Evolutionary conservation across 345 rosid species (phyloP), one percentile per base, ranked within the genome.

Genomic region (Aquilaria yunnanensis): DNA sequence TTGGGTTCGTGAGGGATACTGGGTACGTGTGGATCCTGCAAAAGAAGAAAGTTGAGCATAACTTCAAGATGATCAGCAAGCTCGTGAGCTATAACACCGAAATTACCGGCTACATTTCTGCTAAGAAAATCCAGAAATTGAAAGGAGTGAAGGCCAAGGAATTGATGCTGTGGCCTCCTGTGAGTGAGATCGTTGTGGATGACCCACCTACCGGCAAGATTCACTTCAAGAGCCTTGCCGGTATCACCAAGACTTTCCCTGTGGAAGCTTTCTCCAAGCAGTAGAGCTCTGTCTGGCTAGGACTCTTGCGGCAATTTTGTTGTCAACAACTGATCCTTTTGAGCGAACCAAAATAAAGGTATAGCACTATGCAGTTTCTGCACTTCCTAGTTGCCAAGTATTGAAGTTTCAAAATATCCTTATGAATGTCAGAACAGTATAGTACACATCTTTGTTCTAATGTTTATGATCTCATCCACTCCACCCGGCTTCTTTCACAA

Each of bases 131-230:
- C 72, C 78, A 74, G 77, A 77, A 78, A 66, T 83, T 81, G 41
- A 80, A 76, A 66, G 90, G 85, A 45, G 90, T 85, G 12, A 83
- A 85, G 86, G 77, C 86, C 41, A 79, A 85, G 72, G 92, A 85
- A 72, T 73, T 85, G 51, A 68, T 81, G 67, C 51, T 83, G 6
- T 83, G 88, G 88, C 67, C 84, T 7, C 69, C 79, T 0, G 77
- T 86, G 13, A 60, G 67, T 16, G 86, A 83, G 31, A 83, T 83
- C 74, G 74, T 57, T 9, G 56, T 74, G 6, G 79, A 77, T 11
- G 83, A 75, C 13, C 70, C 67, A 29, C 49, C 72, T 0, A 51
- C 74, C 0, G 75, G 70, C 12, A 83, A 81, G 76, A 67, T 86
- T 64, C 74, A 78, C 59, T 83, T 81, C 77, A 75, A 79, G 76